Base-by-base conservation (phyloP, 768 basidiomycete species). In the Daedaleopsis sinensis region DNA sequence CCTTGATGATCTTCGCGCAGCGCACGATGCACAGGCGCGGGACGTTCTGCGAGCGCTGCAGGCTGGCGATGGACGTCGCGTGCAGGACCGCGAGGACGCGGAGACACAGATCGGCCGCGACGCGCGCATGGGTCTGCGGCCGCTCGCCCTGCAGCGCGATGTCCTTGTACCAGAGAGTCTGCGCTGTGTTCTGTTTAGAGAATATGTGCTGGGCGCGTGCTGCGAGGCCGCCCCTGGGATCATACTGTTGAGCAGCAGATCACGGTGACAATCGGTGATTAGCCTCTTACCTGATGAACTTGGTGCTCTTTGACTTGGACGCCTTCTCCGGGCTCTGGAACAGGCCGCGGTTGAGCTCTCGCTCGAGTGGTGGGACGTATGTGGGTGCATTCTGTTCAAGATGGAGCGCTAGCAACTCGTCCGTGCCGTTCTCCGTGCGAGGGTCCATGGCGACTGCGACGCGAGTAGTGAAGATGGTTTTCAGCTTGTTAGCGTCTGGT, bases 251-350 rank as follows among this genome's bases (percentile, higher is more conserved):
- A 42, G 39, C 10, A 11, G 39, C 18, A 42, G 38, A 37, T 5
- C 47, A 7, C 15, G 36, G 9, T 10, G 32, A 18, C 6, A 23
- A 12, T 15, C 5, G 21, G 23, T 48, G 19, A 24, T 2, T 23
- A 24, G 15, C 12, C 23, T 24, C 79, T 46, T 61, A 86, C 86
- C 83, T 78, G 44, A 80, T 52, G 46, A 81, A 81, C 64, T 79
- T 84, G 35, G 73, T 70, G 27, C 73, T 76, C 68, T 79, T 80
- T 16, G 74, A 76, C 39, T 73, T 73, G 21, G 57, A 57, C 57
- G 73, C 73, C 72, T 87, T 88, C 64, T 83, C 79, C 0, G 87
- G 87, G 71, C 86, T 89, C 55, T 85, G 66, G 61, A 79, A 78
- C 42, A 89, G 65, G 1, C 85, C 87, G n/a, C 84, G 79, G 12